Conservation (phyloP, 257 asterid species). For the Knoxia roxburghii region DNA sequence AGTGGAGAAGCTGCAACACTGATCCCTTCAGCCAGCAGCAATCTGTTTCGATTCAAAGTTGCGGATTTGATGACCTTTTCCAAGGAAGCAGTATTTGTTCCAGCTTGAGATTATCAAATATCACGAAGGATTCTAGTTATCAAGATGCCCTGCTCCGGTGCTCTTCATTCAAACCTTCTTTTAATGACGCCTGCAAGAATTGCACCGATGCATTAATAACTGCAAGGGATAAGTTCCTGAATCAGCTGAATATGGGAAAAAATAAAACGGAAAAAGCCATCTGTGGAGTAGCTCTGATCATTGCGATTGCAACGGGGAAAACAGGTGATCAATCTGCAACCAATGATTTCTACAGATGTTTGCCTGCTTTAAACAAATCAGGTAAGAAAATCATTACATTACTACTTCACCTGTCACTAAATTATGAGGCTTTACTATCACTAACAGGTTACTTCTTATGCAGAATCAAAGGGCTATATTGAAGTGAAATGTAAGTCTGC, state of each 20-base stretch:
- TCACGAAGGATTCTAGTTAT: conserved; percentile 12
- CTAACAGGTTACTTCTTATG: conserved; percentile 14
- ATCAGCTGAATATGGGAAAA: conserved; percentile 1
- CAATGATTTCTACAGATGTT: conserved; percentile 50
- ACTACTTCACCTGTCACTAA: not conserved
- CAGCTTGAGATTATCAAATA: conserved; percentile 14
- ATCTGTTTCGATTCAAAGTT: conserved; percentile 32
- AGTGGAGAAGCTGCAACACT: conserved; percentile 36
- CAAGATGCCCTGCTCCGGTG: conserved; percentile 29
- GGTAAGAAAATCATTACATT: conserved; percentile 32
- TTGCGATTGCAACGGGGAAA: conserved; percentile 39
- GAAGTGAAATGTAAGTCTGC: conserved; percentile 45
- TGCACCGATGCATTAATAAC: conserved; percentile 32
- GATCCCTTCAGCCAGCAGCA: conserved; percentile 41
- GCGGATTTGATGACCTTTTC: conserved; percentile 43
- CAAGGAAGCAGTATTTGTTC: conserved; percentile 42
- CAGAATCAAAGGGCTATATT: conserved; percentile 47
- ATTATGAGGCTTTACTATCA: not conserved
- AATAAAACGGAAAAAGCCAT: conserved; percentile 31
- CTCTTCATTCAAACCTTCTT: conserved; percentile 33
- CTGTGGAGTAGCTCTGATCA: conserved; percentile 44
- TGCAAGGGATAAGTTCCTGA: conserved; percentile 25
- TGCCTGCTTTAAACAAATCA: conserved; percentile 41
- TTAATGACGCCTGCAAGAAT: conserved; percentile 37
- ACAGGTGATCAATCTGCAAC: conserved; percentile 19